Evolutionary conservation across 495 filamentous ascomycete genomes (phyloP), one percentile per base, ranked within the genome.

Genomic region (Hypoxylon fuscum): DNA sequence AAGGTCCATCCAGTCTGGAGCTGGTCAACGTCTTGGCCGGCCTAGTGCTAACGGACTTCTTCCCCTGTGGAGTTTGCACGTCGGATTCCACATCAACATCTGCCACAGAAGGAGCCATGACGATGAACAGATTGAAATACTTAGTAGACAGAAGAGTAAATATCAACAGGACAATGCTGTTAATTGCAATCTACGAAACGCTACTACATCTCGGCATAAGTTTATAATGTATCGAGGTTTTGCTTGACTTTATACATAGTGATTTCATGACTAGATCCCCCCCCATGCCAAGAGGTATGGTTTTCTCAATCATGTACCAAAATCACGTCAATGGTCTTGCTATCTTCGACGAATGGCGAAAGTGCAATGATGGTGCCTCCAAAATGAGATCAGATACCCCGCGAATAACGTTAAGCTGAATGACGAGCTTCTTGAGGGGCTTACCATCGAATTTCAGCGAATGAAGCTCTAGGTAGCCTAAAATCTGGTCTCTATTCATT

Each of bases 1-100:
- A 75, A 15, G 90, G 88, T 8, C 88, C 88, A 65, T 89, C 90
- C 5, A 91, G 93, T 18, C 91, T 82, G 63, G 90, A 93, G 65
- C 91, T 90, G 50, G 84, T 88, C 32, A 87, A 88, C 25, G 84
- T 82, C 77, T 91, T 92, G 60, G 84, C 82, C 29, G 88, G 88
- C 0, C 85, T 78, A 1, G 87, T 88, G 10, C 89, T 50, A 11
- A 43, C 41, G 12, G 46, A 55, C 46, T 66, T 66, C 56, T 66
- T 60, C 27, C 15, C 35, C 38, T 52, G 56, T 5, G 38, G 85
- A 71, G 90, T 88, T 45, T 87, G 47, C 54, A 32, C 54, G 3
- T 61, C 49, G 35, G 59, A 54, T 31, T 66, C 47, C n/a, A 70
- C 62, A 22, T 75, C 72, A 48, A 73, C 27, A 51, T 75, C 72